A percentile compares a stretch with the other conserved stretches of the same genome.
Conservation (phyloP, 352 stramenopile species). For the Phytopythium sindhum region DNA sequence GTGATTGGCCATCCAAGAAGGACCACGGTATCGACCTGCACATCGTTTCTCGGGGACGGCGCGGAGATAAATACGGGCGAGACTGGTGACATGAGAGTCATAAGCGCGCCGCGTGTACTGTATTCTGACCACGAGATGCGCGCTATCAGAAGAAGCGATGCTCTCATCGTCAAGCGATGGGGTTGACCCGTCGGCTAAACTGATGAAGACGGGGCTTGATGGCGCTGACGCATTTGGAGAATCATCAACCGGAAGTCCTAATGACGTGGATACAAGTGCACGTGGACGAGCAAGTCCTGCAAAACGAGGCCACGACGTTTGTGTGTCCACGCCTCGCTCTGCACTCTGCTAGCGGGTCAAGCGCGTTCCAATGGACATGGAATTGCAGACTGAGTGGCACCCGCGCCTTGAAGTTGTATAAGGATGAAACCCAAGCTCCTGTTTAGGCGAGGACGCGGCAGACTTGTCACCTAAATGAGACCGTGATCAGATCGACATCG, state of each 20-base stretch:
- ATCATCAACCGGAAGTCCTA: slow-evolving; percentile 89
- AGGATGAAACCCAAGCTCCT: slow-evolving; percentile 53
- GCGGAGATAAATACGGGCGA: slow-evolving; percentile 38
- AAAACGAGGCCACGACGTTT: slow-evolving; percentile 84
- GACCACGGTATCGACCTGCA: slow-evolving; percentile 90
- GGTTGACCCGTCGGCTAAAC: slow-evolving; percentile 31
- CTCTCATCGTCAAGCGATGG: slow-evolving; percentile 36
- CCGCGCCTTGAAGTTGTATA: background rate
- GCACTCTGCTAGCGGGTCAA: slow-evolving; percentile 24
- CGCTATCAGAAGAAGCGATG: slow-evolving; percentile 74
- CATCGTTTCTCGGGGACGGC: slow-evolving; percentile 87
- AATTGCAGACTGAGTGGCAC: slow-evolving; percentile 12
- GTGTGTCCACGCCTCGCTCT: slow-evolving; percentile 77
- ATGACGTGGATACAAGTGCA: no score
- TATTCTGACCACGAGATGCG: slow-evolving; percentile 77
- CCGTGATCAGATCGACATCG: no score
- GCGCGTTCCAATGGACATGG: background rate
- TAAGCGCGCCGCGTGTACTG: slow-evolving; percentile 86
- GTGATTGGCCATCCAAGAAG: slow-evolving; percentile 86
- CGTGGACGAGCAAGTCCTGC: slow-evolving; percentile 92
- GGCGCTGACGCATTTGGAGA: slow-evolving; percentile 93
- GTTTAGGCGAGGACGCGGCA: no score
- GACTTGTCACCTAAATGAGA: no score
- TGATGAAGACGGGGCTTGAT: slow-evolving; percentile 95
- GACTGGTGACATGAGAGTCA: slow-evolving; percentile 89